A percentile compares a stretch with the other conserved stretches of the same genome.
These are phyloP conservation scores for Clonostachys solani DNA, from an alignment of 2,329 filamentous ascomycete genomes.

Conservation along the genomic window DNA sequence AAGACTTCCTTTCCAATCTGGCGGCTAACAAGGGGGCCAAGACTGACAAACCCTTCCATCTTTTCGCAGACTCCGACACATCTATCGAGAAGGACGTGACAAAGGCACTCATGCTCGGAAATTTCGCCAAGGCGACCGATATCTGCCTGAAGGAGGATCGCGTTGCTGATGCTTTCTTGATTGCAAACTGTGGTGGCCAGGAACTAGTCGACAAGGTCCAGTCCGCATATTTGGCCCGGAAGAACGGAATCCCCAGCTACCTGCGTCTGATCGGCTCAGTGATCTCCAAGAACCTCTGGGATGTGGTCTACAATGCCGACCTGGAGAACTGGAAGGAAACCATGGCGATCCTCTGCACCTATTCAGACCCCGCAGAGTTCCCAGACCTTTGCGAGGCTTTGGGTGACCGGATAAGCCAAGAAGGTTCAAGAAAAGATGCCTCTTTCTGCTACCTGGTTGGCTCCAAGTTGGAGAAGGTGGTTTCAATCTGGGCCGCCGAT, in stretches of 20 bases:
- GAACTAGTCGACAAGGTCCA: slow-evolving; percentile 93
- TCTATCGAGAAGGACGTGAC: slow-evolving; percentile 84
- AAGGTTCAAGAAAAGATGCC: slow-evolving; percentile 78
- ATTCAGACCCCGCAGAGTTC: slow-evolving; percentile 86
- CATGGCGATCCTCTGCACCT: slow-evolving; percentile 94
- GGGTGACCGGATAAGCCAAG: slow-evolving; percentile 83
- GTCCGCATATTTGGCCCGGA: slow-evolving; percentile 81
- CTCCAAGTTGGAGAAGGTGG: slow-evolving; percentile 95
- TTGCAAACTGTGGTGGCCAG: slow-evolving; percentile 93
- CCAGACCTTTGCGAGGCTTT: slow-evolving; percentile 92
- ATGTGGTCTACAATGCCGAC: slow-evolving; percentile 94
- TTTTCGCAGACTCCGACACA: slow-evolving; percentile 81
- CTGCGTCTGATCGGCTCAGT: slow-evolving; percentile 86
- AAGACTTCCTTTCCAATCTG: slow-evolving; percentile 83
- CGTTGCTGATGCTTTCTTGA: slow-evolving; percentile 94
- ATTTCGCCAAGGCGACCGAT: slow-evolving; percentile 86
- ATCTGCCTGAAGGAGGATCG: slow-evolving; percentile 85
- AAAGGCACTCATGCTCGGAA: slow-evolving; percentile 79
- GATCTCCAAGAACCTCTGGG: slow-evolving; percentile 95
- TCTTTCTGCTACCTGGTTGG: slow-evolving; percentile 96
- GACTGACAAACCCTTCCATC: slow-evolving; percentile 90
- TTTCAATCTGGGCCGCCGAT: slow-evolving; percentile 89
- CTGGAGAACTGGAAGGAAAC: slow-evolving; percentile 93
- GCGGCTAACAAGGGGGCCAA: slow-evolving; percentile 86
- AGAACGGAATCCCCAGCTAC: slow-evolving; percentile 82